phyloP scores from a whole-genome alignment of 1,139 yeast species.

The Diutina ranongensis region DNA sequence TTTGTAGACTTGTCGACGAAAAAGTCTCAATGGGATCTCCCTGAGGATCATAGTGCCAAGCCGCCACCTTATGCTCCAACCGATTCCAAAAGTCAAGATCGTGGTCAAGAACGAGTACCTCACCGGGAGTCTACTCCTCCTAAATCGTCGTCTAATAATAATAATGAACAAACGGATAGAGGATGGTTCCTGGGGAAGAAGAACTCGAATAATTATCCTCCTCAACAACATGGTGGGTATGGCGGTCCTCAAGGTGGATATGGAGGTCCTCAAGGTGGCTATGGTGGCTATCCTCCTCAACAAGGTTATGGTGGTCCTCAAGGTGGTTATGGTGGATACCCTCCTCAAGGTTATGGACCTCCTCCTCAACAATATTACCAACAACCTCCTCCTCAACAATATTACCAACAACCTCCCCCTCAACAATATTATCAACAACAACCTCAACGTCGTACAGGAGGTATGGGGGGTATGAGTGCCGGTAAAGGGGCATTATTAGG shows the following conservation, averaged over 20 bases:
- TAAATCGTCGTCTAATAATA: conserved; percentile 12
- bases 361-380: conserved; percentile 11
- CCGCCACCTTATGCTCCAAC: conserved; percentile 19
- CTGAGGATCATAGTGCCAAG: conserved; percentile 32
- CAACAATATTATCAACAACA: neutral
- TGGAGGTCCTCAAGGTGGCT: conserved; percentile 12
- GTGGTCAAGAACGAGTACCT: neutral
- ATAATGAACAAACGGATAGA: conserved; percentile 6
- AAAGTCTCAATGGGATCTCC: conserved; percentile 86
- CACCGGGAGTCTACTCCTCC: conserved; percentile 6
- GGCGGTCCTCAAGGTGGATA: conserved; percentile 16
- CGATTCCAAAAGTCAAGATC: conserved; percentile 10
- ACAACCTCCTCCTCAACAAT: conserved; percentile 10
- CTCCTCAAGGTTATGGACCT: conserved; percentile 11
- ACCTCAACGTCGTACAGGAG: neutral
- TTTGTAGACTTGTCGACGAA: conserved; percentile 67
- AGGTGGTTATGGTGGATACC: conserved; percentile 6
- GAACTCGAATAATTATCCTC: conserved; percentile 6
- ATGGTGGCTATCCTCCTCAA: conserved; percentile 10
- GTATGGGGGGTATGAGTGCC: neutral
- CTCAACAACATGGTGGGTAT: conserved; percentile 9
- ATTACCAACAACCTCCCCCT: conserved; percentile 8
- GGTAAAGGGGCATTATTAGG: conserved; percentile 2
- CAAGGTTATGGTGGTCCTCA: conserved; percentile 10
- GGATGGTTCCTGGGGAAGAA: conserved; percentile 8